Percentiles rank a stretch among this genome's conserved stretches.
phyloP scores from a whole-genome alignment of 345 rosid genomes.

The Conringia planisiliqua region DNA sequence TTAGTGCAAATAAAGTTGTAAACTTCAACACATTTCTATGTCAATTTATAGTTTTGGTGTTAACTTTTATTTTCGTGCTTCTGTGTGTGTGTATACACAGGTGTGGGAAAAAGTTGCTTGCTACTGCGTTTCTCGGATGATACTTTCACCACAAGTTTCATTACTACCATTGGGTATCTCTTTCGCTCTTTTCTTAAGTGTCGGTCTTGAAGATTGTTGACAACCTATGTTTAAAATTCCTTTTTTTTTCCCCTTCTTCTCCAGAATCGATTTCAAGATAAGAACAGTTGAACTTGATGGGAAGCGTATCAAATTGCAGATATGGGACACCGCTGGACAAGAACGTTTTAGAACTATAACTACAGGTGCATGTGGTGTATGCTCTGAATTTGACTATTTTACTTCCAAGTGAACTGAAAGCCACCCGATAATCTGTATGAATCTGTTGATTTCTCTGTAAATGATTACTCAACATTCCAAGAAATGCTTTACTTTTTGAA shows the following conservation, averaged over 20 bases:
- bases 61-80: not conserved
- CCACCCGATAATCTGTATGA: not conserved
- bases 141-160: constrained; percentile 86
- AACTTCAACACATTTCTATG: not conserved
- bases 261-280: constrained; percentile 57
- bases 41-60: not conserved
- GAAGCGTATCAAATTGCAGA: constrained; percentile 57
- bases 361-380: constrained; percentile 36
- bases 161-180: constrained; percentile 80
- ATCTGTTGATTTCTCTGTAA: not conserved
- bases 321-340: constrained; percentile 67
- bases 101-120: constrained; percentile 93
- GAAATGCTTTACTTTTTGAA: not conserved
- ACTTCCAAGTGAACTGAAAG: not conserved
- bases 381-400: not conserved
- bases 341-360: constrained; percentile 60
- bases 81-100: constrained; percentile 33
- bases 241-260: not conserved
- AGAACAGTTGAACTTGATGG: constrained; percentile 60
- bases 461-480: not conserved
- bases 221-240: not conserved
- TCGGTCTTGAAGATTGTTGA: not conserved
- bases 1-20: not conserved
- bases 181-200: not conserved
- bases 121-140: constrained; percentile 89